Conservation (phyloP, 1,284 basidiomycete species). For the Cutaneotrichosporon cavernicola region DNA sequence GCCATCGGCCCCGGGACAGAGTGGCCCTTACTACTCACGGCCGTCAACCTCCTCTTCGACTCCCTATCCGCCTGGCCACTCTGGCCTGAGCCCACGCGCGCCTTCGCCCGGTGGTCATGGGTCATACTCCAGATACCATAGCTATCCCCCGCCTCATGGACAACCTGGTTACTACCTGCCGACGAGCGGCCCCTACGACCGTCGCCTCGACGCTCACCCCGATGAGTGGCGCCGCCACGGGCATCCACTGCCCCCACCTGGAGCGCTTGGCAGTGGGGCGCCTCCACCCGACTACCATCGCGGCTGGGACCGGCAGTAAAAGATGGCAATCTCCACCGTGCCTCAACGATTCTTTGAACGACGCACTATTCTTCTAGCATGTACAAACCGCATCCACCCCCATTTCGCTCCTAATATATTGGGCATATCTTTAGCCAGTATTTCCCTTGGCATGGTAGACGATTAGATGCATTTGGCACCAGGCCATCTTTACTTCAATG, state of each 20-base stretch:
- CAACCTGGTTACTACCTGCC: background rate
- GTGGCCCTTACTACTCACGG: background rate
- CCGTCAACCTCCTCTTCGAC: conserved; percentile 3
- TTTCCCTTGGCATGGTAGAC: background rate
- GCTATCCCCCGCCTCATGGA: background rate
- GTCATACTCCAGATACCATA: conserved; percentile 1
- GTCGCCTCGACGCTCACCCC: conserved; percentile 2
- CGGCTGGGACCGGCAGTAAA: conserved; percentile 2
- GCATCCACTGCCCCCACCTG: conserved; percentile 1
- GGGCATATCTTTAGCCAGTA: background rate
- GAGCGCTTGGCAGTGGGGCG: background rate
- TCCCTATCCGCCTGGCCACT: background rate
- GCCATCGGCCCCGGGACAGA: background rate
- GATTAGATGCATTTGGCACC: background rate
- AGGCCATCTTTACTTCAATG: background rate
- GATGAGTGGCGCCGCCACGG: conserved; percentile 12
- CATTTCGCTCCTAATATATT: background rate
- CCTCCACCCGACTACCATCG: conserved; percentile 4
- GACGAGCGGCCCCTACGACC: background rate
- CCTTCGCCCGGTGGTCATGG: background rate
- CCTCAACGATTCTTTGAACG: background rate
- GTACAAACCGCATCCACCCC: background rate
- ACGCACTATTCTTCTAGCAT: background rate
- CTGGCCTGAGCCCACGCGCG: background rate
- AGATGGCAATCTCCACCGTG: background rate